Conservation (phyloP, 2,329 filamentous ascomycete genomes). For the Myotisia sp. region DNA sequence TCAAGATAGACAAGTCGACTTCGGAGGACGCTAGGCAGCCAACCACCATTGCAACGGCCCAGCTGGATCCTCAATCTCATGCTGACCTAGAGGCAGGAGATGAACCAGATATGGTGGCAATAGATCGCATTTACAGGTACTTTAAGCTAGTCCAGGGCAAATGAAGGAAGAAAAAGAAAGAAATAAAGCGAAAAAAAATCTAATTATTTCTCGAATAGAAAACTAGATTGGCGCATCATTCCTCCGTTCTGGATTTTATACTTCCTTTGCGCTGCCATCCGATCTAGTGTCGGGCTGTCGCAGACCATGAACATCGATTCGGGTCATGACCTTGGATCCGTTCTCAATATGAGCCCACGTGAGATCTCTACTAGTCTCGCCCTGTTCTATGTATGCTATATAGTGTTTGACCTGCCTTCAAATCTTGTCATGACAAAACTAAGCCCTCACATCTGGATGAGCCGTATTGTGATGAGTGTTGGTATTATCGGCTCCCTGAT, state of each 20-base stretch:
- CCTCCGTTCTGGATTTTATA: slow-evolving; percentile 80
- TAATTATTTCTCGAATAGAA: slow-evolving; percentile 23
- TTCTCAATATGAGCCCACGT: slow-evolving; percentile 54
- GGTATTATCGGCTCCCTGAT: slow-evolving; percentile 74
- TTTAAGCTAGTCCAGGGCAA: too few relatives aligned
- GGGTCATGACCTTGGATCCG: slow-evolving; percentile 59
- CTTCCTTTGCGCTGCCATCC: slow-evolving; percentile 82
- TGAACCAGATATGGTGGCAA: slow-evolving; percentile 20
- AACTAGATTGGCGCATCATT: slow-evolving; percentile 45
- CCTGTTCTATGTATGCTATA: slow-evolving; percentile 84
- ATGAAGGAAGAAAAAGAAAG: too few relatives aligned
- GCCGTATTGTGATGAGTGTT: slow-evolving; percentile 74
- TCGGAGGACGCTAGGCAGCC: too few relatives aligned
- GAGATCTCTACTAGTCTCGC: slow-evolving; percentile 74
- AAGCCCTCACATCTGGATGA: slow-evolving; percentile 82
- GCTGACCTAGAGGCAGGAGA: too few relatives aligned
- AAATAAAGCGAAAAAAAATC: background rate
- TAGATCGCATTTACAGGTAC: slow-evolving; percentile 28
- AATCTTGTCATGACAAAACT: slow-evolving; percentile 79
- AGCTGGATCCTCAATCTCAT: too few relatives aligned
- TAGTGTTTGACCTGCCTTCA: slow-evolving; percentile 75
- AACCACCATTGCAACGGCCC: too few relatives aligned
- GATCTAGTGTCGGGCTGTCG: slow-evolving; percentile 83
- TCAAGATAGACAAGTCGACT: too few relatives aligned
- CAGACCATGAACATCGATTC: slow-evolving; percentile 73